These are phyloP conservation scores for Penicillium waksmanii DNA, from an alignment of 495 filamentous ascomycete genomes.

Conservation along the genomic window DNA sequence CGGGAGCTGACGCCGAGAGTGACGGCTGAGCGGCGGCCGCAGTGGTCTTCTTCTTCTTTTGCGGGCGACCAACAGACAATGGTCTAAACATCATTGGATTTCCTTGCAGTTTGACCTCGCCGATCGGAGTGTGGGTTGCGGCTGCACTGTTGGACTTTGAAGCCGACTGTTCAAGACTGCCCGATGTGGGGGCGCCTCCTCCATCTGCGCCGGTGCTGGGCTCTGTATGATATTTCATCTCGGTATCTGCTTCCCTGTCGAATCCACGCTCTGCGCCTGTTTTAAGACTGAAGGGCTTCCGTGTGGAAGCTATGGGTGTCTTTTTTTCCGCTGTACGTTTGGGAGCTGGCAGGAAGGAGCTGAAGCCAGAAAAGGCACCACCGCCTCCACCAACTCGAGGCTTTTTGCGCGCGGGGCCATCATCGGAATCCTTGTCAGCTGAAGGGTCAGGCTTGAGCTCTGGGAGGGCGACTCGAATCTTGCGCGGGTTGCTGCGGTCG, in stretches of 20 bases:
- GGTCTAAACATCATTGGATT: conserved; percentile 89
- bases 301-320: conserved; percentile 31
- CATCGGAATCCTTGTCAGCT: conserved; percentile 41
- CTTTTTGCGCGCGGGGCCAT: conserved; percentile 74
- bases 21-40: conserved; percentile 18
- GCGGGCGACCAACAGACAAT: conserved; percentile 73
- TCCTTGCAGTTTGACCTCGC: conserved; percentile 69
- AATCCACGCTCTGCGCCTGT: conserved; percentile 81
- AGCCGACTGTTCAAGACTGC: conserved; percentile 19
- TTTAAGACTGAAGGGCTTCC: conserved; percentile 67
- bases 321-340: conserved; percentile 59
- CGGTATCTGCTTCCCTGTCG: conserved; percentile 59
- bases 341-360: conserved; percentile 83
- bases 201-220: conserved; percentile 6
- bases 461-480: conserved; percentile 78
- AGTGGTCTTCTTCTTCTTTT: conserved; percentile 56
- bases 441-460: conserved; percentile 48
- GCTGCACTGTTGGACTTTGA: conserved; percentile 9
- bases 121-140: conserved; percentile 33
- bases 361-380: conserved; percentile 74
- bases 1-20: conserved; percentile 18
- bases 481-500: conserved; percentile 76
- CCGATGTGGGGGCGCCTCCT: conserved; percentile 23
- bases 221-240: conserved; percentile 34
- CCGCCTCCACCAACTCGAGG: conserved; percentile 56